Base-by-base conservation (phyloP, 768 basidiomycete genomes). In the Boletus pseudo-olivaceus region DNA sequence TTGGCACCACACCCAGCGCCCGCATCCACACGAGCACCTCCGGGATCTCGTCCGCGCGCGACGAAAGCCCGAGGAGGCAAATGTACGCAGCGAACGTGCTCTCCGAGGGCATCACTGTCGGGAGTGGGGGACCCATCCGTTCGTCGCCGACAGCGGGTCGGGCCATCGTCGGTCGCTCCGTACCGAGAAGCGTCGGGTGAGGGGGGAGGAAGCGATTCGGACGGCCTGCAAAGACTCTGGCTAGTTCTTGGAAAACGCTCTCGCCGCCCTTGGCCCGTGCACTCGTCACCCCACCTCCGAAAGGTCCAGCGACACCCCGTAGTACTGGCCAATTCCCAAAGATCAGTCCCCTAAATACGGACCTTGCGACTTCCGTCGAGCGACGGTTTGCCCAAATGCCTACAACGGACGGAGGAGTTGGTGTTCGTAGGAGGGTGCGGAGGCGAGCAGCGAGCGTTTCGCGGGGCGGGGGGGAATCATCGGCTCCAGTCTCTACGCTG, bases 11-110 rank as follows among this genome's bases (percentile, higher is more conserved):
- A 0, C 67, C 67, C 37, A 90, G 60, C 15, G 73, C 75, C 7
- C 78, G 77, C 89, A 90, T 91, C 89, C 92, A 92, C 19, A 80
- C 82, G 1, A 93, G 67, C 12, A 75, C 75, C 12, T 80, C 75
- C 0, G 90, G 85, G 29, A 93, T 84, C 67, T 91, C 87, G 0
- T 70, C 63, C 9, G 79, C 75, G 2, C 74, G 73, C 1, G 72
- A 70, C 12, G 75, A 73, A 5, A 79, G 65, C 1, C 83, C 85
- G 7, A 90, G 75, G 4, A 90, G 72, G 47, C 76, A 62, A n/a
- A 91, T 75, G 54, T 87, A 85, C 12, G 81, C 65, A 26, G 77
- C 74, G 56, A 82, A 90, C 17, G 79, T 76, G 30, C 62, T 63
- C 59, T 81, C 80, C 49, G 74, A 78, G 6, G 82, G 81, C 3